Evolutionary conservation across 805 yeast species (phyloP).

Genomic region (Candida palmyrensis): DNA sequence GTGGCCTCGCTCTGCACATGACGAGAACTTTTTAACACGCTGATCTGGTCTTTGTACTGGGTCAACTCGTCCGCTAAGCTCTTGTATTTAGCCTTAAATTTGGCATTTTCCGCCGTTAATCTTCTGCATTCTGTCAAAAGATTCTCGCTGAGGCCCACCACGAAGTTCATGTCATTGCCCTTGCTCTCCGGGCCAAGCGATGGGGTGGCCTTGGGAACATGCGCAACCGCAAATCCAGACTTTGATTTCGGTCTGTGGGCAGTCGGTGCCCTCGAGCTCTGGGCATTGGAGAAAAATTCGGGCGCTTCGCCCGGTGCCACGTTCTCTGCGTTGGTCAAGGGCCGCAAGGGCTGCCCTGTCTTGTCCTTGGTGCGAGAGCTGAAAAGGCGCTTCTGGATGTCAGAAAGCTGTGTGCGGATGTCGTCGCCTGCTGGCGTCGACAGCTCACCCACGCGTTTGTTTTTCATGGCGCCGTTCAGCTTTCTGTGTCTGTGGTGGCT

Average conservation of each 20-base stretch:
- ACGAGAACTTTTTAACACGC: slow-evolving; percentile 29
- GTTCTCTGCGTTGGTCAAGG: neutral
- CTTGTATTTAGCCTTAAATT: slow-evolving; percentile 38
- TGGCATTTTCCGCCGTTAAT: slow-evolving; percentile 58
- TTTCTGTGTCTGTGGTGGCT: no score
- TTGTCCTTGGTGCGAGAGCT: slow-evolving; percentile 5
- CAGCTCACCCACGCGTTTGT: no score
- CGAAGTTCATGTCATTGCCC: slow-evolving; percentile 64
- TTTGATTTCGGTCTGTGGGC: slow-evolving; percentile 3
- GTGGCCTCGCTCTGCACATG: slow-evolving; percentile 37
- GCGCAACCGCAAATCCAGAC: slow-evolving; percentile 6
- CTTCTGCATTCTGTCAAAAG: slow-evolving; percentile 66
- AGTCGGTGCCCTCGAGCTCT: slow-evolving; percentile 2
- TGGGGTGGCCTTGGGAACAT: slow-evolving; percentile 20
- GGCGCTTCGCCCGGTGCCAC: neutral
- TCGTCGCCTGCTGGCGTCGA: slow-evolving; percentile 15
- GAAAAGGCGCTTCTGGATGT: slow-evolving; percentile 31
- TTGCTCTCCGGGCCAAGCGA: slow-evolving; percentile 38
- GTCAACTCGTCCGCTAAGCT: slow-evolving; percentile 39
- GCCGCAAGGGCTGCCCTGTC: neutral
- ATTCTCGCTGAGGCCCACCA: slow-evolving; percentile 70
- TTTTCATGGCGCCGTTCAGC: no score
- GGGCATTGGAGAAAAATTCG: slow-evolving; percentile 7
- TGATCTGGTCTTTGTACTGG: slow-evolving; percentile 28
- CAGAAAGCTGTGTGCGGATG: slow-evolving; percentile 35